Conservation (phyloP, 75 land plant genomes). For the Adiantum capillusveneris region DNA sequence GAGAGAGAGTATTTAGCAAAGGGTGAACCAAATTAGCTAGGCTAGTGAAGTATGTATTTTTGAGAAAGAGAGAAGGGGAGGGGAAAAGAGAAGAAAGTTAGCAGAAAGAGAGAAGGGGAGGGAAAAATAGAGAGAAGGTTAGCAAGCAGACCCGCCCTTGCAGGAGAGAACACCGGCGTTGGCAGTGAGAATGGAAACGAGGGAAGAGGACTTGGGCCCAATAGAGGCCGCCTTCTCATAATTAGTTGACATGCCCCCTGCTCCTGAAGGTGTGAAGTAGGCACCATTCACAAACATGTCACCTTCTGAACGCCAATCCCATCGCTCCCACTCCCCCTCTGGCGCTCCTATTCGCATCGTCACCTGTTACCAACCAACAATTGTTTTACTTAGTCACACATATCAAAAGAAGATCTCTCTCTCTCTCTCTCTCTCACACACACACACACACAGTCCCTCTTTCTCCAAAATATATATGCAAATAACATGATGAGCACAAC, state of each 20-base stretch:
- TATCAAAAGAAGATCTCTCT: too few species aligned
- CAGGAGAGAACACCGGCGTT: constrained; percentile 54
- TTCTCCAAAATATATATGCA: too few species aligned
- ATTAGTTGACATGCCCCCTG: background rate
- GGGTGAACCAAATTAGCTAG: too few species aligned
- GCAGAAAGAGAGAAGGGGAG: background rate
- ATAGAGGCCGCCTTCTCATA: constrained; percentile 12
- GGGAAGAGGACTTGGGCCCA: constrained; percentile 45
- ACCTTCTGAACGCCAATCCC: constrained; percentile 6
- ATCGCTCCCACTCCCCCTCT: background rate
- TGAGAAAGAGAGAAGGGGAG: too few species aligned
- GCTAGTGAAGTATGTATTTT: too few species aligned
- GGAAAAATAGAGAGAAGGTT: background rate
- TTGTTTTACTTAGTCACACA: too few species aligned
- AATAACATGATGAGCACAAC: too few species aligned
- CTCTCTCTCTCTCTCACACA: too few species aligned
- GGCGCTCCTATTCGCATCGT: background rate
- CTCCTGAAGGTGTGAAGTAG: constrained; percentile 2
- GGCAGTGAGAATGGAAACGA: constrained; percentile 33
- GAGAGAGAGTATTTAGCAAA: too few species aligned
- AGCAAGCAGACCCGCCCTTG: constrained; percentile 11
- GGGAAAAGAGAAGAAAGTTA: too few species aligned
- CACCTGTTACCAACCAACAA: background rate
- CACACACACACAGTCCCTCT: too few species aligned
- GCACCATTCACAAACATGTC: constrained; percentile 5